These are phyloP conservation scores for Calonectria hongkongensis DNA, from an alignment of 2,329 filamentous ascomycete species.

Conservation along the genomic window DNA sequence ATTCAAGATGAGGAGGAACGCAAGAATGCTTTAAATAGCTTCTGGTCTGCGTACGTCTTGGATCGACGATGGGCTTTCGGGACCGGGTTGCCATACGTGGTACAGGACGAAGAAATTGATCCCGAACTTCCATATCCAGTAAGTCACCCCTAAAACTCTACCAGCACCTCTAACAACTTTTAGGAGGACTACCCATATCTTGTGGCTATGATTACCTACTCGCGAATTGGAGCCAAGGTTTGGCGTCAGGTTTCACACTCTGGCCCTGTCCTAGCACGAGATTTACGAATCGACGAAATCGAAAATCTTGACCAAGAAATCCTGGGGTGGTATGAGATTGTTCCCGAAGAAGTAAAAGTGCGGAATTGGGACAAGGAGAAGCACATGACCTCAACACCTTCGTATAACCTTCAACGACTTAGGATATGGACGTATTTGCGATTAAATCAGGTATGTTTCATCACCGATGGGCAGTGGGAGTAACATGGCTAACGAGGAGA, in stretches of 20 bases:
- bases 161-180: constrained; percentile 45
- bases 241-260: constrained; percentile 87
- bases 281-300: constrained; percentile 84
- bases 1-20: constrained; percentile 83
- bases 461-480: no score
- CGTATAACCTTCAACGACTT: constrained; percentile 82
- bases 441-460: constrained; percentile 80
- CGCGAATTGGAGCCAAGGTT: constrained; percentile 87
- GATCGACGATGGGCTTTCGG: constrained; percentile 92
- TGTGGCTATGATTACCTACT: constrained; percentile 89
- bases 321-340: constrained; percentile 87
- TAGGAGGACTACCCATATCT: constrained; percentile 80
- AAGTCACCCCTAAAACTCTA: constrained; percentile 55
- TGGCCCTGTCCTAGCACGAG: constrained; percentile 75
- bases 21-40: constrained; percentile 80
- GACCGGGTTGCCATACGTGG: constrained; percentile 89
- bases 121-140: constrained; percentile 86
- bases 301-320: constrained; percentile 89
- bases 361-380: constrained; percentile 76
- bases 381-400: constrained; percentile 72
- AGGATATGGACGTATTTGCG: constrained; percentile 90
- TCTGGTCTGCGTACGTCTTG: constrained; percentile 91
- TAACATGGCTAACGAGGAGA: constrained; percentile 33
- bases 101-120: constrained; percentile 92
- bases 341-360: constrained; percentile 77